A percentile compares a stretch with the other conserved stretches of the same genome.
Conservation (phyloP, 306 rosid species). For the Spatholobus suberectus region DNA sequence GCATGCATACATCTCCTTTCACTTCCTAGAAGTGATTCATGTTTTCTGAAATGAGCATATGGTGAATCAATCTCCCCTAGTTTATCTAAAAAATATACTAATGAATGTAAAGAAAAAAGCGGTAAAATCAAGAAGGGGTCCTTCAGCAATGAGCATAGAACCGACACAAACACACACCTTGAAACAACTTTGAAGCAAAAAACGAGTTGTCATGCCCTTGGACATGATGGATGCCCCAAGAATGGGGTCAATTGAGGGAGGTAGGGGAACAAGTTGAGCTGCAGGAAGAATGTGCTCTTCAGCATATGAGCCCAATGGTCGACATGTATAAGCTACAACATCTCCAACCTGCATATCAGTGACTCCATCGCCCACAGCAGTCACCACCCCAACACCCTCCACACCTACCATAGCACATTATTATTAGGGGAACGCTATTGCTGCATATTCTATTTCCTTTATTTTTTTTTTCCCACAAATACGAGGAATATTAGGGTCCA, state of each 20-base stretch:
- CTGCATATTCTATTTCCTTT: background rate
- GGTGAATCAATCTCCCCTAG: background rate
- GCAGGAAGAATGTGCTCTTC: slow-evolving; percentile 93
- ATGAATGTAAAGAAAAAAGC: background rate
- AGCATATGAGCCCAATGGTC: slow-evolving; percentile 78
- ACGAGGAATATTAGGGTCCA: background rate
- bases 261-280: slow-evolving; percentile 63
- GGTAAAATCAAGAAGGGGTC: background rate
- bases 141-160: background rate
- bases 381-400: slow-evolving; percentile 85
- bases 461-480: background rate
- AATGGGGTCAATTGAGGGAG: slow-evolving; percentile 69
- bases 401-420: slow-evolving; percentile 56
- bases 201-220: slow-evolving; percentile 77
- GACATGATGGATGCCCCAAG: slow-evolving; percentile 67
- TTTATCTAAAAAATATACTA: background rate
- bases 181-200: slow-evolving; percentile 64
- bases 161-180: slow-evolving; percentile 54
- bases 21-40: background rate
- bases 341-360: slow-evolving; percentile 74
- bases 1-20: background rate
- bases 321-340: slow-evolving; percentile 68
- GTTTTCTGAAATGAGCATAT: background rate
- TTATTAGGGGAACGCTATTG: background rate
- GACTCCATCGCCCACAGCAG: slow-evolving; percentile 74